Evolutionary conservation across 768 basidiomycete genomes (phyloP), one percentile per base, ranked within the genome.

Genomic region (Fomitopsis serialis): DNA sequence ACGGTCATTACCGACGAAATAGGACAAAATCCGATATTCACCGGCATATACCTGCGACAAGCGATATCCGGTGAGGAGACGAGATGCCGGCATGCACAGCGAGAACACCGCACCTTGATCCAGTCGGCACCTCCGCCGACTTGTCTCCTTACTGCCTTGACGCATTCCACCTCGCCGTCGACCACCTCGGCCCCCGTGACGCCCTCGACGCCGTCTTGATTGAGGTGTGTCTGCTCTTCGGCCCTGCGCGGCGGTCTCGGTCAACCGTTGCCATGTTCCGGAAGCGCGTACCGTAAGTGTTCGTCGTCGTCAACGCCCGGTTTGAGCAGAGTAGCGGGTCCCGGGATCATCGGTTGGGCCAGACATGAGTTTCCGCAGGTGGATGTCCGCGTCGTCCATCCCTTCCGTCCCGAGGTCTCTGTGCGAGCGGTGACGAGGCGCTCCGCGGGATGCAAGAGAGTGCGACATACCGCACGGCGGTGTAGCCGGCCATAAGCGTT

Each of bases 341-440:
- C 81, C 19, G 78, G 74, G 15, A 81, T 78, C 44, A 85, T 60
- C 0, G 78, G 66, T 17, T 1, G 70, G 66, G 6, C 68, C 69
- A 12, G 78, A 73, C 13, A 85, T 60, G 60, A 81, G 82, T 57
- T 79, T 80, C 17, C 82, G 72, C 37, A 85, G 68, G 0, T 74
- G 70, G 11, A 84, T 67, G 59, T 85, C 82, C 17, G 82, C 80
- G 59, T 85, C 84, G 23, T 68, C 75, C 1, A 82, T 81, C 1
- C 82, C 84, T 63, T 86, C 84, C 1, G 83, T 85, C n/a, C 84
- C 84, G 4, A 86, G 70, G 60, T 85, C 84, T 32, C 82, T 83
- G 61, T 42, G 17, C n/a, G 42, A 5, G 11, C 29, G 11, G 11
- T 32, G 29, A 45, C 19, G 22, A 29, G 12, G 10, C 12, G 24